A percentile compares a stretch with the other conserved stretches of the same genome.
Conservation (phyloP, 257 asterid genomes). For the Przewalskia tangutica region DNA sequence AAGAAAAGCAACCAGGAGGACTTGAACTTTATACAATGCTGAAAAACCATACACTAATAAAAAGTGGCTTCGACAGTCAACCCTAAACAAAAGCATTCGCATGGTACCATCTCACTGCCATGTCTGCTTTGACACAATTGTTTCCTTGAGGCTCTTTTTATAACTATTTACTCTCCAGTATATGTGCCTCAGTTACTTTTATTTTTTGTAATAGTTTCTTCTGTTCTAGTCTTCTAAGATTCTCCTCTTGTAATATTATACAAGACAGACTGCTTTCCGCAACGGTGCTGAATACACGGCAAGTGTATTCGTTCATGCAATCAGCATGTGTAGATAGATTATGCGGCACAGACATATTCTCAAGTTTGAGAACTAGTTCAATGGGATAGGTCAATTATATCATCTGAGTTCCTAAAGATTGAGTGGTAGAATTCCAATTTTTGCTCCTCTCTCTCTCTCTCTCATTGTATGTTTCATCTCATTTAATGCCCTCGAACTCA, state of each 20-base stretch:
- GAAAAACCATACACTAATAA: not conserved
- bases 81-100: not conserved
- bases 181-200: not conserved
- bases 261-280: not conserved
- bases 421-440: not conserved
- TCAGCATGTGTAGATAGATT: not conserved
- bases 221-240: not conserved
- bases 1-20: not conserved
- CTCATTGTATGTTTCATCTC: not conserved
- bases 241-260: not conserved
- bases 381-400: not conserved
- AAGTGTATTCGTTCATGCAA: not conserved
- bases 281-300: not conserved
- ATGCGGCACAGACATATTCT: not conserved
- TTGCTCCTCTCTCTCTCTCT: not conserved
- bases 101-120: not conserved
- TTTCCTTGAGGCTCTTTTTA: not conserved
- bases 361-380: not conserved
- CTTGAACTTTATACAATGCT: not conserved
- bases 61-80: not conserved
- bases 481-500: too few species aligned
- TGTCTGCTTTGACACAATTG: not conserved
- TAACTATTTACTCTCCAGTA: not conserved
- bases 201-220: not conserved
- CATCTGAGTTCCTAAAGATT: not conserved